Conservation (phyloP, 2,329 filamentous ascomycete genomes). For the Raffaelea arxii region DNA sequence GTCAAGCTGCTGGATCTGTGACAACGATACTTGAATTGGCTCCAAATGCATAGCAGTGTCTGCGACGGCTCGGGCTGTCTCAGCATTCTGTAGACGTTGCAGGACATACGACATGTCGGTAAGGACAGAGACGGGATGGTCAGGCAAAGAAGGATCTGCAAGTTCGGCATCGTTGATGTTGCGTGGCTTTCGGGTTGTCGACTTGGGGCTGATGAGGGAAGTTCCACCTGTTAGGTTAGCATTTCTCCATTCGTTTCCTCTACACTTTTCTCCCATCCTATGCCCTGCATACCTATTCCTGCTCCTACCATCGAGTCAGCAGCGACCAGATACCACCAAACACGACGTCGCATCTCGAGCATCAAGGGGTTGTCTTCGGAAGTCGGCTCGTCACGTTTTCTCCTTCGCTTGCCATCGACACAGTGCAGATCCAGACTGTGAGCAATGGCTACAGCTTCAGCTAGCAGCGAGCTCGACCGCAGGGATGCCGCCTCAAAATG, state of each 20-base stretch:
- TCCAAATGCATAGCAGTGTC: slow-evolving; percentile 15
- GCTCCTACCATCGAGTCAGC: slow-evolving; percentile 33
- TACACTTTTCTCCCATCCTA: background rate
- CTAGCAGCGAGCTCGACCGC: background rate
- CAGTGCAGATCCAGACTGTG: background rate
- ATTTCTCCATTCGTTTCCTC: background rate
- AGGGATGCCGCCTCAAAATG: background rate
- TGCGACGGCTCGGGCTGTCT: slow-evolving; percentile 27
- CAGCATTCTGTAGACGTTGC: slow-evolving; percentile 28
- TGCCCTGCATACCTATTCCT: background rate
- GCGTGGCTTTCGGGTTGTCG: slow-evolving; percentile 30
- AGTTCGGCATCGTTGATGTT: slow-evolving; percentile 32
- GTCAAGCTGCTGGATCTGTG: background rate
- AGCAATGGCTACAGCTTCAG: background rate
- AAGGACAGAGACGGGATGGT: slow-evolving; percentile 21
- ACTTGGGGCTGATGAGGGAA: slow-evolving; percentile 28
- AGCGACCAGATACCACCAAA: slow-evolving; percentile 31
- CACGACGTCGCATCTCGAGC: slow-evolving; percentile 25
- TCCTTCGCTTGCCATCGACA: background rate
- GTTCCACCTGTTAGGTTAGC: slow-evolving; percentile 30
- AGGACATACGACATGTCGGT: slow-evolving; percentile 35
- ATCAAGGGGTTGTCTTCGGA: background rate
- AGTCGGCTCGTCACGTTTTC: background rate
- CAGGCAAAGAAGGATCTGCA: background rate
- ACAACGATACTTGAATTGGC: slow-evolving; percentile 9